These are phyloP conservation scores for Saccharum officinarum DNA, from an alignment of 176 grass and related monocot species.

Conservation along the genomic window DNA sequence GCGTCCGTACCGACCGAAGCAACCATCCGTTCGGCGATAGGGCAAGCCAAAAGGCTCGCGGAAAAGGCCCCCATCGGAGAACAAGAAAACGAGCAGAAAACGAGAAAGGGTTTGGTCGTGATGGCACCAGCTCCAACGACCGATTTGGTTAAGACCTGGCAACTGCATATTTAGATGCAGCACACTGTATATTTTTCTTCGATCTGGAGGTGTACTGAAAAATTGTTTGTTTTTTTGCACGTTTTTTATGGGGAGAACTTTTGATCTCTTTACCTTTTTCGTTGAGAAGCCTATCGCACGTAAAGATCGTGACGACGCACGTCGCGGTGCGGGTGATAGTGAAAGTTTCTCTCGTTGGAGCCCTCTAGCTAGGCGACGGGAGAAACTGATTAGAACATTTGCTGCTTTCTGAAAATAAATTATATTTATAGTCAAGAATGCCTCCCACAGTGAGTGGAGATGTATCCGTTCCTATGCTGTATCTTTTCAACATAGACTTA, in stretches of 20 bases:
- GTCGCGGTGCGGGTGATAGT: background rate
- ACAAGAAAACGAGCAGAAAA: background rate
- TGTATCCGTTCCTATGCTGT: background rate
- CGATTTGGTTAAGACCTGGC: slow-evolving; percentile 28
- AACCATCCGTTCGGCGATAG: slow-evolving; percentile 33
- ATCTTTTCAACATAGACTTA: no score
- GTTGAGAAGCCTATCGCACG: slow-evolving; percentile 12
- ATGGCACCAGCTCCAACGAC: slow-evolving; percentile 33
- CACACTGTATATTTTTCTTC: background rate
- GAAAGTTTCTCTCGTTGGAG: slow-evolving; percentile 14
- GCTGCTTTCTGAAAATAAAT: background rate
- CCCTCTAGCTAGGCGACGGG: background rate
- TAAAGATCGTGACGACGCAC: slow-evolving; percentile 36
- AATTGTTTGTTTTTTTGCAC: background rate
- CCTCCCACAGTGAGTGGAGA: background rate
- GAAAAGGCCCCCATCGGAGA: background rate
- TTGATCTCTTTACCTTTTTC: slow-evolving; percentile 12
- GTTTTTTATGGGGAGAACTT: background rate
- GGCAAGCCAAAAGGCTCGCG: background rate
- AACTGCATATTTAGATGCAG: background rate
- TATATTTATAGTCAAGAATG: background rate
- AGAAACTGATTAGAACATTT: background rate
- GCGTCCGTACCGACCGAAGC: slow-evolving; percentile 37
- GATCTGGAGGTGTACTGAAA: background rate
- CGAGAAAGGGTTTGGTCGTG: slow-evolving; percentile 14